Conservation (phyloP, 192 early-diverging fungal genomes). For the Rhizophagus clarus region DNA sequence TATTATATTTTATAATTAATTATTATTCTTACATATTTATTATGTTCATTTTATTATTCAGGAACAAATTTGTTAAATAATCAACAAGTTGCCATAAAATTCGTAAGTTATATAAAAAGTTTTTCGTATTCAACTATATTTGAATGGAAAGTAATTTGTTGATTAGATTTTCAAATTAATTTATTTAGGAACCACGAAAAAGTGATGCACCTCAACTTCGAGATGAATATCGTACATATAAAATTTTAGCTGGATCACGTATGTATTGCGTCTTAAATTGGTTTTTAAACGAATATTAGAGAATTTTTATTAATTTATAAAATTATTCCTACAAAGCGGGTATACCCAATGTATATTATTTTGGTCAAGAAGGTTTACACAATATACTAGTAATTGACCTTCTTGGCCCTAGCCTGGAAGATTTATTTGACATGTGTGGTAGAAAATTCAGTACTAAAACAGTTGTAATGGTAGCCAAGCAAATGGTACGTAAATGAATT, state of each 20-base stretch:
- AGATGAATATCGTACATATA: conserved; percentile 96
- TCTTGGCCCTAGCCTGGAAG: conserved; percentile 91
- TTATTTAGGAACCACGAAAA: conserved; percentile 78
- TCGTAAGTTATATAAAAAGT: conserved; percentile 41
- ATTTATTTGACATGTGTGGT: conserved; percentile 95
- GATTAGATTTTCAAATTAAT: not conserved
- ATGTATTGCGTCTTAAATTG: conserved; percentile 16
- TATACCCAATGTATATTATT: conserved; percentile 91
- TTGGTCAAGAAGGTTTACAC: conserved; percentile 96
- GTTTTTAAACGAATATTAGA: not conserved
- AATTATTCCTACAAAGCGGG: conserved; percentile 55
- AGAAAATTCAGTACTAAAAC: conserved; percentile 91
- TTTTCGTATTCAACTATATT: not conserved
- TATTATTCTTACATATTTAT: not conserved
- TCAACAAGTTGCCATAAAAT: conserved; percentile 95
- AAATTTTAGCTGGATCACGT: conserved; percentile 78
- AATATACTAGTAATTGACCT: conserved; percentile 95
- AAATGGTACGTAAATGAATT: conserved; percentile 68
- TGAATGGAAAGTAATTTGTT: conserved; percentile 13
- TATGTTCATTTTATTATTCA: conserved; percentile 36
- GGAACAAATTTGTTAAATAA: conserved; percentile 88
- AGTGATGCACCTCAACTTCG: conserved; percentile 95
- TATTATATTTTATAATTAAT: conserved; percentile 33
- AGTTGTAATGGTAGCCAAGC: conserved; percentile 94
- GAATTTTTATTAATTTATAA: conserved; percentile 13